phyloP scores from a whole-genome alignment of 352 stramenopile species.

The Phytophthora boehmeriae region DNA sequence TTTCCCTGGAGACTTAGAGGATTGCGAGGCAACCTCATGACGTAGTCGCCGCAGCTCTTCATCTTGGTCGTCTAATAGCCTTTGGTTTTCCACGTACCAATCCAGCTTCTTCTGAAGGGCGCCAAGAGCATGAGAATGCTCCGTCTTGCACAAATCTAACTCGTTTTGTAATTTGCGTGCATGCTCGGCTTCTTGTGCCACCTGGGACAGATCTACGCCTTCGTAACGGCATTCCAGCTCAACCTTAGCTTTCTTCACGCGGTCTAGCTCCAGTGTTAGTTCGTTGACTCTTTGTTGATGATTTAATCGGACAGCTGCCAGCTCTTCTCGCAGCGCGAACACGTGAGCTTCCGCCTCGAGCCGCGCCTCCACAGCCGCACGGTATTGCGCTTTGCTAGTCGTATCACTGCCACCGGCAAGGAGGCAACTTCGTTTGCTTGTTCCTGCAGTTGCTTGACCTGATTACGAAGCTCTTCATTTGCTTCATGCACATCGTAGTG shows the following conservation, averaged over 20 bases:
- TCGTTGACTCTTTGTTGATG: slow-evolving; percentile 71
- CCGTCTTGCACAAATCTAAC: slow-evolving; percentile 47
- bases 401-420: slow-evolving; percentile 19
- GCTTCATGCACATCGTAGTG: slow-evolving; percentile 77
- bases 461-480: slow-evolving; percentile 65
- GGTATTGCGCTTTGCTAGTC: slow-evolving; percentile 54
- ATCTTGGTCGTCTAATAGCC: slow-evolving; percentile 81
- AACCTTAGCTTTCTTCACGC: slow-evolving; percentile 80
- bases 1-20: slow-evolving; percentile 3
- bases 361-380: slow-evolving; percentile 63
- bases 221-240: slow-evolving; percentile 82
- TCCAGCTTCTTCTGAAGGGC: slow-evolving; percentile 81
- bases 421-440: slow-evolving; percentile 24
- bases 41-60: slow-evolving; percentile 52
- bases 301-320: slow-evolving; percentile 34
- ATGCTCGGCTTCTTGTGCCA: slow-evolving; percentile 61
- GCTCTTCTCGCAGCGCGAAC: slow-evolving; percentile 63
- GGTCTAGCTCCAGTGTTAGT: slow-evolving; percentile 71
- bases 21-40: slow-evolving; percentile 14
- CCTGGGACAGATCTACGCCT: slow-evolving; percentile 65
- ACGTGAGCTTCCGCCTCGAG: slow-evolving; percentile 63
- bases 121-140: slow-evolving; percentile 52
- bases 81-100: slow-evolving; percentile 87
- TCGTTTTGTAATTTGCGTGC: slow-evolving; percentile 51
- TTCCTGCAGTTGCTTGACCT: slow-evolving; percentile 52